These are phyloP conservation scores for Scenedesmus sp. DNA, from an alignment of 163 green algal genomes.

Conservation along the genomic window DNA sequence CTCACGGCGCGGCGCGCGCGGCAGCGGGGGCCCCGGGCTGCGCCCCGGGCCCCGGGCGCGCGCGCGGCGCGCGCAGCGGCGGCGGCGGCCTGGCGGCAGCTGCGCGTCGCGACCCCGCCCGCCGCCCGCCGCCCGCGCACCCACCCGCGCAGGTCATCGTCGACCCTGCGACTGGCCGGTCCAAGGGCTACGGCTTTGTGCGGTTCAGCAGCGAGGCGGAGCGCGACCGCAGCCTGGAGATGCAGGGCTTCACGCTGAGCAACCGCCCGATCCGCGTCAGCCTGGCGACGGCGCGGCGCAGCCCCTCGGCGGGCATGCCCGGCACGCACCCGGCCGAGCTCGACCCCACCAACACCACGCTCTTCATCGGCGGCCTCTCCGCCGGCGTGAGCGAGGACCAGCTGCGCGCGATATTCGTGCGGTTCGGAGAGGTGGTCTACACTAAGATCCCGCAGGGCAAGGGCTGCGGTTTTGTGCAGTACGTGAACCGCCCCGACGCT, in stretches of 20 bases:
- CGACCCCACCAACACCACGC: conserved; percentile 87
- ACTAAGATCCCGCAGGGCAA: conserved; percentile 94
- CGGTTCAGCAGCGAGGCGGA: conserved; percentile 86
- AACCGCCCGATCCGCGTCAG: conserved; percentile 86
- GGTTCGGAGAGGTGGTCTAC: conserved; percentile 92
- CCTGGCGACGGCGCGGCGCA: conserved; percentile 76
- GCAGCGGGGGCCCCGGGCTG: no score
- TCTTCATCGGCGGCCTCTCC: conserved; percentile 88
- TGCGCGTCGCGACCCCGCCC: no score
- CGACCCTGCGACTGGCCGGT: conserved; percentile 80
- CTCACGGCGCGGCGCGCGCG: no score
- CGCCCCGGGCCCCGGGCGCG: no score
- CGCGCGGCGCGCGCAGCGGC: no score
- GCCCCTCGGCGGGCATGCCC: conserved; percentile 23
- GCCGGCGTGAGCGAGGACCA: conserved; percentile 80
- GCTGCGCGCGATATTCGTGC: conserved; percentile 76
- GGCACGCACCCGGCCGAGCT: conserved; percentile 58
- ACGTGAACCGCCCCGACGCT: conserved; percentile 67
- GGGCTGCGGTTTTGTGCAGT: conserved; percentile 97
- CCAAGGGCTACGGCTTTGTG: conserved; percentile 96
- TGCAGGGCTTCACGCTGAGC: conserved; percentile 85
- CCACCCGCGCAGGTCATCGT: conserved; percentile 83
- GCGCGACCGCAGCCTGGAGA: conserved; percentile 84
- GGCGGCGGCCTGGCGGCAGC: no score
- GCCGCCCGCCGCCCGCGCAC: no score